Evolutionary conservation across 2,329 filamentous ascomycete genomes (phyloP).

Genomic region (Pseudocercospora fuligena): DNA sequence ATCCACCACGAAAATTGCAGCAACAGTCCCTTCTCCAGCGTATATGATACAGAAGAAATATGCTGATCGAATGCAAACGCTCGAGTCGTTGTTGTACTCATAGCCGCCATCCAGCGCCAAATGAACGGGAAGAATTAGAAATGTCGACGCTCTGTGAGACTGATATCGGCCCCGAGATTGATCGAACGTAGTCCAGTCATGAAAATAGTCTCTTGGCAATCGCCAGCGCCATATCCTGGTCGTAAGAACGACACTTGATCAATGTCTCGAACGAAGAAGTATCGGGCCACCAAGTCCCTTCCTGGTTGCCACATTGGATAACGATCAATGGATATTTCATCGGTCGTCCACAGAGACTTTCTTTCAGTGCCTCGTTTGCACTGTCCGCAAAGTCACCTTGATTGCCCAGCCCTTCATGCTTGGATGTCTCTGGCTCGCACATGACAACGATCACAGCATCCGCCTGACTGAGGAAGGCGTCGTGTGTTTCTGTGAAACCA

Average conservation of each 20-base stretch:
- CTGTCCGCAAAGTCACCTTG: constrained; percentile 33
- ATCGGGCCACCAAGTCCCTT: constrained; percentile 28
- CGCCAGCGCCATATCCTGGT: constrained; percentile 25
- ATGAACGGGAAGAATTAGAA: background rate
- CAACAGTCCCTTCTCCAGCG: constrained; percentile 5
- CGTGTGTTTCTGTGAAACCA: constrained; percentile 68
- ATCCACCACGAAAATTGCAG: constrained; percentile 9
- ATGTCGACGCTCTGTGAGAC: too few relatives aligned
- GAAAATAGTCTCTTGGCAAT: constrained; percentile 29
- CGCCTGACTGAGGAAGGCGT: constrained; percentile 65
- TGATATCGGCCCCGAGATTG: too few relatives aligned
- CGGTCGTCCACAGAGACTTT: constrained; percentile 11
- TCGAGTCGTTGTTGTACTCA: background rate
- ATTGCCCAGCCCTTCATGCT: constrained; percentile 24
- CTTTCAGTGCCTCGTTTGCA: constrained; percentile 22
- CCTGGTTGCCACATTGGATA: constrained; percentile 28
- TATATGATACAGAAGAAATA: background rate
- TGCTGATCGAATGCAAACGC: background rate
- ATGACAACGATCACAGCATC: constrained; percentile 66
- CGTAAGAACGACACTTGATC: constrained; percentile 24
- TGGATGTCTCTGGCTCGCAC: constrained; percentile 49
- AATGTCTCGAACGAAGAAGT: constrained; percentile 24
- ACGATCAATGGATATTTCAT: constrained; percentile 22
- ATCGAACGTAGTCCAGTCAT: background rate
- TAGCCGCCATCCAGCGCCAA: background rate